Evolutionary conservation across 345 rosid species (phyloP).

Genomic region (Citrus australasica): DNA sequence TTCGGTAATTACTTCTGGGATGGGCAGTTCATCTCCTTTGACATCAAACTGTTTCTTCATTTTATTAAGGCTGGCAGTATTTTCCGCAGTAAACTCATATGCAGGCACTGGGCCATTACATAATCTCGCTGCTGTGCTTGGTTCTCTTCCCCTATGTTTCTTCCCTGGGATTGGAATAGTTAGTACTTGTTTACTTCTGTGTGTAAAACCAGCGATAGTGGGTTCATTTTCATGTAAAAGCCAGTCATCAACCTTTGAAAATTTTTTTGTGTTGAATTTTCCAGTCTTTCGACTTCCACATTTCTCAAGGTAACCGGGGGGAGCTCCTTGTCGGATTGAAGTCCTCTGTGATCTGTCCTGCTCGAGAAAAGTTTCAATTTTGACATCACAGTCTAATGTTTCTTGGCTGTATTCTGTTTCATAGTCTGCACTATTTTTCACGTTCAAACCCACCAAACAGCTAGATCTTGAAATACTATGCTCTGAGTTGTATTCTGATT

Average conservation of each 20-base stretch:
- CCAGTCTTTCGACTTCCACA: slow-evolving; percentile 10
- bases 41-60: slow-evolving; percentile 12
- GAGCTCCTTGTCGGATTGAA: slow-evolving; percentile 8
- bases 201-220: slow-evolving; percentile 16
- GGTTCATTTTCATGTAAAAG: slow-evolving; percentile 33
- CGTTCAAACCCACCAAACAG: slow-evolving; percentile 36
- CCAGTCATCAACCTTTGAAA: slow-evolving; percentile 46
- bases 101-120: neutral
- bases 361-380: slow-evolving; percentile 29
- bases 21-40: slow-evolving; percentile 16
- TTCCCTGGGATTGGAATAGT: slow-evolving; percentile 30
- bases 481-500: slow-evolving; percentile 40
- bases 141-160: slow-evolving; percentile 14
- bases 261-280: slow-evolving; percentile 19
- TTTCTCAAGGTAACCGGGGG: slow-evolving; percentile 16
- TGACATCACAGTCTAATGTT: slow-evolving; percentile 48
- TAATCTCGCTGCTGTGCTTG: slow-evolving; percentile 15
- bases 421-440: slow-evolving; percentile 33
- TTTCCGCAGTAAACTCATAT: slow-evolving; percentile 11
- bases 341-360: slow-evolving; percentile 18
- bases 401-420: slow-evolving; percentile 62
- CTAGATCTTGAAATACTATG: slow-evolving; percentile 51
- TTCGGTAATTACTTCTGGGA: slow-evolving; percentile 22
- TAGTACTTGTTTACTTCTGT: slow-evolving; percentile 33
- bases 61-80: slow-evolving; percentile 5